Evolutionary conservation across 176 grass and related monocot species (phyloP).

Genomic region (Musa itinerans): DNA sequence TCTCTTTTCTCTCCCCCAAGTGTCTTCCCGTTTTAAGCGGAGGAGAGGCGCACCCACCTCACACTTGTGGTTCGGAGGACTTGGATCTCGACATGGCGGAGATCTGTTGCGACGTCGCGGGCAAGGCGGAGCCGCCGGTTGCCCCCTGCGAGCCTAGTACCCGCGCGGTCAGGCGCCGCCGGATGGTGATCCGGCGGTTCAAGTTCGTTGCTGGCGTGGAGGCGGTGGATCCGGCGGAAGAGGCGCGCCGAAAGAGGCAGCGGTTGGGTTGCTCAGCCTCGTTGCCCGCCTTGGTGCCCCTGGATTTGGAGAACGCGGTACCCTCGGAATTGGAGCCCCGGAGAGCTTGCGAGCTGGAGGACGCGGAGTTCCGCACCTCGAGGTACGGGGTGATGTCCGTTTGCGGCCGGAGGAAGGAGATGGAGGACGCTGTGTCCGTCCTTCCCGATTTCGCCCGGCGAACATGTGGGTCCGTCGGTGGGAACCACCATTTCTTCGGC

Average conservation of each 20-base stretch:
- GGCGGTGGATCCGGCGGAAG: neutral
- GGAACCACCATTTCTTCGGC: slow-evolving; percentile 62
- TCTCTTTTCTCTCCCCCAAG: neutral
- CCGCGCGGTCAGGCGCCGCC: slow-evolving; percentile 40
- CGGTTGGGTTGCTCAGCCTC: neutral
- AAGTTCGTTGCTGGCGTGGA: slow-evolving; percentile 21
- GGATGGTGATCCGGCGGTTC: slow-evolving; percentile 53
- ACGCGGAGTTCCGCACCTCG: neutral
- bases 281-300: too few species aligned
- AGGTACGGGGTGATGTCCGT: slow-evolving; percentile 52
- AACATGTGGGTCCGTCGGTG: neutral
- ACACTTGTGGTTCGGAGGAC: neutral
- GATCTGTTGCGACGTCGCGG: slow-evolving; percentile 34
- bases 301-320: too few species aligned
- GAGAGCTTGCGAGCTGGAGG: neutral
- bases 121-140: neutral
- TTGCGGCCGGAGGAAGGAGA: slow-evolving; percentile 42
- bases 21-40: neutral
- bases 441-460: slow-evolving; percentile 30
- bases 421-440: slow-evolving; percentile 58
- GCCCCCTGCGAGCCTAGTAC: slow-evolving; percentile 17
- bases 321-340: too few species aligned
- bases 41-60: neutral
- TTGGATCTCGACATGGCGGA: slow-evolving; percentile 34
- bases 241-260: slow-evolving; percentile 20